Conservation (phyloP, 2,329 filamentous ascomycete species). For the Venturia nashicola region DNA sequence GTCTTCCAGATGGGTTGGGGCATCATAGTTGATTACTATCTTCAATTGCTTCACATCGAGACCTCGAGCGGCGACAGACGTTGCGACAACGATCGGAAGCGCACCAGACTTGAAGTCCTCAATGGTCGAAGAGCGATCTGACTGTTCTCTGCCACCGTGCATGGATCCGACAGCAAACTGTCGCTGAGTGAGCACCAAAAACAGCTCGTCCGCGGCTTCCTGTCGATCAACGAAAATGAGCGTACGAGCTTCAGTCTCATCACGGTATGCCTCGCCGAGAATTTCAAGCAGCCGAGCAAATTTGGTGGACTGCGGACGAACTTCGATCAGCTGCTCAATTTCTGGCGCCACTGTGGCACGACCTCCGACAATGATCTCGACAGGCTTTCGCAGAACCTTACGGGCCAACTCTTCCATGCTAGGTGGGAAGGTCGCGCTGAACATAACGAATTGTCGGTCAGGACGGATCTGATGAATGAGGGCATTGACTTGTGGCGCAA, state of each 20-base stretch:
- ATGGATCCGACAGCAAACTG: constrained; percentile 89
- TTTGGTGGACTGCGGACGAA: constrained; percentile 71
- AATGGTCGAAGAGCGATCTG: constrained; percentile 85
- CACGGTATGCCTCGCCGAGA: constrained; percentile 73
- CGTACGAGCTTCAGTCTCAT: constrained; percentile 71
- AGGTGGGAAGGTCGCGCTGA: constrained; percentile 90
- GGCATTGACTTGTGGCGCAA: constrained; percentile 96
- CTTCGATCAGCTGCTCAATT: constrained; percentile 86
- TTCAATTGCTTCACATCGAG: constrained; percentile 94
- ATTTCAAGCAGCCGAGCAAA: constrained; percentile 75
- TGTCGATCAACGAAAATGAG: constrained; percentile 89
- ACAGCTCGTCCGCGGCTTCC: constrained; percentile 71
- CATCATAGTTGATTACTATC: constrained; percentile 90
- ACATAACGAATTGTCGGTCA: constrained; percentile 85
- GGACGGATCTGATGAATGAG: constrained; percentile 86
- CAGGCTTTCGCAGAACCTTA: constrained; percentile 72
- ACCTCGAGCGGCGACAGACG: constrained; percentile 87
- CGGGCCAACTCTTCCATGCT: constrained; percentile 86
- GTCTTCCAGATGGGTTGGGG: constrained; percentile 87
- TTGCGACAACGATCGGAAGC: constrained; percentile 82
- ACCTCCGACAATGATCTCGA: constrained; percentile 88
- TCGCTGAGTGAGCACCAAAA: constrained; percentile 68
- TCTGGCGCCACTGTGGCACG: constrained; percentile 55
- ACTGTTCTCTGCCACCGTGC: constrained; percentile 86
- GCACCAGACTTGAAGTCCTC: constrained; percentile 87